phyloP scores from a whole-genome alignment of 2,329 filamentous ascomycete genomes.

The Sporothrix pseudoabietina region DNA sequence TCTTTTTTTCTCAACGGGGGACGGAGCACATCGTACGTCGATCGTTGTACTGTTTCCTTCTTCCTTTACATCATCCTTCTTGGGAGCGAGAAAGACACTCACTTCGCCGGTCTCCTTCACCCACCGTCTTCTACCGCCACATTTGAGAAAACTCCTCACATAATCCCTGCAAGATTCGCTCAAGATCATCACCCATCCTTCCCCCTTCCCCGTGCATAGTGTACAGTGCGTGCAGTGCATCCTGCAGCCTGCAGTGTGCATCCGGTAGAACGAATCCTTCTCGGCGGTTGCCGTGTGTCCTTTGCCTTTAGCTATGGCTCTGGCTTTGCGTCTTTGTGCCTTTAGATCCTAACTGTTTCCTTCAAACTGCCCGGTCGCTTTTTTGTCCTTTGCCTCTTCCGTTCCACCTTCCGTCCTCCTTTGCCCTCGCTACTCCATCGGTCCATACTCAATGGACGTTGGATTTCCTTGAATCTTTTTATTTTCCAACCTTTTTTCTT shows the following conservation, averaged over 20 bases:
- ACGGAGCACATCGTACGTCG: conserved; percentile 3
- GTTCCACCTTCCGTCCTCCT: background rate
- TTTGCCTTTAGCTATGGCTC: background rate
- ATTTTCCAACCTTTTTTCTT: background rate
- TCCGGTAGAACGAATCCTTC: conserved; percentile 1
- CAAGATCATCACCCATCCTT: conserved; percentile 1
- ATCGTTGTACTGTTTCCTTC: background rate
- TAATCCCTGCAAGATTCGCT: conserved; percentile 15
- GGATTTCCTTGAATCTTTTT: background rate
- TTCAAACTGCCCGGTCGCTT: background rate
- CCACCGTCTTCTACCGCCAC: background rate
- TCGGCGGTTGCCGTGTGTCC: conserved; percentile 11
- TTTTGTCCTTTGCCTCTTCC: background rate
- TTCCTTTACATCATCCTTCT: background rate
- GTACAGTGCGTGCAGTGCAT: background rate
- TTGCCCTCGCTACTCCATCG: background rate
- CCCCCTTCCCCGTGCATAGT: conserved; percentile 3
- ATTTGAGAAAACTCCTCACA: background rate
- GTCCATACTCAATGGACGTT: background rate
- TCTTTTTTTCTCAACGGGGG: background rate
- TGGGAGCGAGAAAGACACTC: background rate
- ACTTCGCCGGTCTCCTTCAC: background rate
- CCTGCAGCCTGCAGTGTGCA: conserved; percentile 1
- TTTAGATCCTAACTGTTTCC: background rate
- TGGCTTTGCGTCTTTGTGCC: background rate